A percentile compares a stretch with the other conserved stretches of the same genome.
These are phyloP conservation scores for Candida mattraensis DNA, from an alignment of 805 yeast species.

Conservation along the genomic window DNA sequence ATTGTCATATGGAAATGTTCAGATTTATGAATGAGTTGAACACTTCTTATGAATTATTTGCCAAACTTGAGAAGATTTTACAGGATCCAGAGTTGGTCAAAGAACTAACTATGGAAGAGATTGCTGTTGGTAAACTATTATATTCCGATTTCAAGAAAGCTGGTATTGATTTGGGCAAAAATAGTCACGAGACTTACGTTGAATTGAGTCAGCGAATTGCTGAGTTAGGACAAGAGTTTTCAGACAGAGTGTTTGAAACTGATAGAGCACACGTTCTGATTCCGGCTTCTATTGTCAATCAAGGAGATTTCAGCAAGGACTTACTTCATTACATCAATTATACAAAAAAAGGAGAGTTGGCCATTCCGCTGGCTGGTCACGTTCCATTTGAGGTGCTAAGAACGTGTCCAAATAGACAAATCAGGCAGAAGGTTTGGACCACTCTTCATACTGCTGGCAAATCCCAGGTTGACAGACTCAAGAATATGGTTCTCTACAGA, in stretches of 20 bases:
- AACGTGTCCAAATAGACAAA: conserved; percentile 50
- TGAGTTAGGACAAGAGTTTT: conserved; percentile 74
- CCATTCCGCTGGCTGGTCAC: conserved; percentile 60
- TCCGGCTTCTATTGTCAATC: conserved; percentile 28
- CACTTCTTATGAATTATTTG: conserved; percentile 73
- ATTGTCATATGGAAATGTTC: conserved; percentile 83
- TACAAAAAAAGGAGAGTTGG: conserved; percentile 40
- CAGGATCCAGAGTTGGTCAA: conserved; percentile 35
- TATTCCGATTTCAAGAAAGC: conserved; percentile 86
- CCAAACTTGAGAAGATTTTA: conserved; percentile 57
- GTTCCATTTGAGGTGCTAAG: conserved; percentile 65
- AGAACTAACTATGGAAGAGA: conserved; percentile 67
- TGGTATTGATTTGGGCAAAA: conserved; percentile 76
- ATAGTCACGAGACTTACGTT: conserved; percentile 68
- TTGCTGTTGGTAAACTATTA: conserved; percentile 76
- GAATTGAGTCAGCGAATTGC: conserved; percentile 79
- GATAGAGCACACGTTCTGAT: conserved; percentile 30
- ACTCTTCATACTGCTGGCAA: conserved; percentile 65
- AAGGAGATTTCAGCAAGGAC: conserved; percentile 27
- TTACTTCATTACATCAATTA: conserved; percentile 23
- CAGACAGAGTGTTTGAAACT: conserved; percentile 43
- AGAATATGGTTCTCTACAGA: conserved; percentile 60
- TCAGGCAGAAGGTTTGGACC: conserved; percentile 73
- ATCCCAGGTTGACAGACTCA: conserved; percentile 60
- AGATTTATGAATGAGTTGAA: conserved; percentile 92